Evolutionary conservation across 257 asterid species (phyloP).

Genomic region (Solanum peruvianum): DNA sequence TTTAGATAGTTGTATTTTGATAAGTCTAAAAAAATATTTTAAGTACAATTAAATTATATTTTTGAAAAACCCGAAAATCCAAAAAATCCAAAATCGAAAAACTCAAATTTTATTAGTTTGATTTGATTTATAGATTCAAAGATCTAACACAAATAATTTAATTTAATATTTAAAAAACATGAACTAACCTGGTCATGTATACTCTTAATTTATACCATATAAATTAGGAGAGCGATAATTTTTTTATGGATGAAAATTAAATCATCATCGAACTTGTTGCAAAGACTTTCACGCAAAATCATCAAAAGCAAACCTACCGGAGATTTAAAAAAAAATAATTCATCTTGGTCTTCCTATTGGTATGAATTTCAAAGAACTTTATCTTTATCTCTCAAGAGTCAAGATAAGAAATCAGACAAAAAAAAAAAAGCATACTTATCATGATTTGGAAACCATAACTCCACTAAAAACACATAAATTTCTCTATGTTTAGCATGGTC

Average conservation of each 20-base stretch:
- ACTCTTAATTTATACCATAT: no score
- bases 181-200: rapidly evolving
- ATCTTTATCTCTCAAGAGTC: not conserved
- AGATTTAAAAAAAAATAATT: not conserved
- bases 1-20: no score
- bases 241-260: not conserved
- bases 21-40: no score
- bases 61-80: no score
- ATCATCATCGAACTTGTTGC: not conserved
- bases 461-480: not conserved
- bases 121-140: no score
- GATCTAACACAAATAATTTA: no score
- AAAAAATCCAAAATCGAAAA: no score
- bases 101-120: no score
- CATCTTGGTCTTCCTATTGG: not conserved
- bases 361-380: not conserved
- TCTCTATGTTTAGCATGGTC: not conserved
- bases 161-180: no score
- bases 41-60: no score
- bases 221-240: not conserved
- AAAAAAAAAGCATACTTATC: not conserved
- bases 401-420: not conserved
- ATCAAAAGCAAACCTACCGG: not conserved
- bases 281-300: not conserved
- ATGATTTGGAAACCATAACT: not conserved